Conservation (phyloP, 345 rosid species). For the Aquilaria malaccensis region DNA sequence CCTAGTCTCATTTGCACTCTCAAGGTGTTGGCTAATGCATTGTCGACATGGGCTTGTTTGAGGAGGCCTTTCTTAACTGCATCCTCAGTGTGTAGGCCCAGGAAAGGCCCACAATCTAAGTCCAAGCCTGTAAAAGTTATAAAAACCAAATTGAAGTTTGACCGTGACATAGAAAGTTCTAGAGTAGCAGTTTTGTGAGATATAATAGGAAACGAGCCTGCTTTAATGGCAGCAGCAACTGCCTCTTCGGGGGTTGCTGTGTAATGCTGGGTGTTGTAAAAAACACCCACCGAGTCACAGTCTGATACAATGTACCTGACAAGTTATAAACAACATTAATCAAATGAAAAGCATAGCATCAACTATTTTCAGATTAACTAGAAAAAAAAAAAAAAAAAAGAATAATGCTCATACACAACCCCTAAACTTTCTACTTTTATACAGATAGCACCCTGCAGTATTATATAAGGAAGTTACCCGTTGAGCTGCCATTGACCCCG, state of each 20-base stretch:
- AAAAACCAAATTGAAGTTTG: neutral
- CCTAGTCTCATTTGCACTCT: slow-evolving; percentile 92
- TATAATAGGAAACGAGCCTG: slow-evolving; percentile 29
- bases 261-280: slow-evolving; percentile 54
- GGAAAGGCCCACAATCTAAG: slow-evolving; percentile 78
- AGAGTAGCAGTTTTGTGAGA: too few relatives aligned
- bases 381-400: neutral
- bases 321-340: neutral
- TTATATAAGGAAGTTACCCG: slow-evolving; percentile 37
- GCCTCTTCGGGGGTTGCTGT: slow-evolving; percentile 83
- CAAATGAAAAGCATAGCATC: neutral
- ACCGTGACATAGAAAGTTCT: too few relatives aligned
- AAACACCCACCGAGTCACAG: slow-evolving; percentile 79
- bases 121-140: slow-evolving; percentile 60
- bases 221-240: slow-evolving; percentile 83
- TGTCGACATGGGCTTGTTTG: slow-evolving; percentile 47
- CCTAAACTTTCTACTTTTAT: too few relatives aligned
- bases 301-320: slow-evolving; percentile 79
- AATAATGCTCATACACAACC: too few relatives aligned
- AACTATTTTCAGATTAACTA: neutral
- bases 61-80: slow-evolving; percentile 45
- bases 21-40: slow-evolving; percentile 56
- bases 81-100: slow-evolving; percentile 36
- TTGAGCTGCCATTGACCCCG: slow-evolving; percentile 69
- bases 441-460: neutral